Evolutionary conservation across 2,329 filamentous ascomycete species (phyloP), one percentile per base, ranked within the genome.

Genomic region (Colletotrichum liaoningense): DNA sequence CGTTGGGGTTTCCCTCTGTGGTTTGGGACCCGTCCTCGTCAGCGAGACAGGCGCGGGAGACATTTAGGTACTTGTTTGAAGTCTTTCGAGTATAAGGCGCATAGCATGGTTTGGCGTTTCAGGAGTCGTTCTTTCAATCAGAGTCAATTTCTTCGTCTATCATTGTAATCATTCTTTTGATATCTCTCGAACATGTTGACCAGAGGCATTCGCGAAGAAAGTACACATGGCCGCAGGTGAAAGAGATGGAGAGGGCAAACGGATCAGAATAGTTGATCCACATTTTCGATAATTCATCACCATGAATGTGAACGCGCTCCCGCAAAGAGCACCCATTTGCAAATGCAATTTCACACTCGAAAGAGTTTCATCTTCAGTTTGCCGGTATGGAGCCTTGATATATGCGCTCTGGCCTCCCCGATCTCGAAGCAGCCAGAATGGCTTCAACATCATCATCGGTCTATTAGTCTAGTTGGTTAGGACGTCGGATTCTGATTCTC

Each of bases 11-110:
- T 49, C 8, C 8, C 19, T 49, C 8, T 22, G n/a, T n/a, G n/a
- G n/a, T n/a, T n/a, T n/a, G n/a, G 54, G 14, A 22, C 1, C 54
- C 22, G 54, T 30, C 12, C 52, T 35, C 1, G 2, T 19, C 16
- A n/a, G 7, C 28, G 79, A 90, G 88, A 35, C 79, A 90, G 88
- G 87, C 90, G 19, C 16, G 26, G 22, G 4, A 46, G 33, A 38
- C 38, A 16, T 49, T n/a, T 69, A 9, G 71, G 56, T 65, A 60
- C 22, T 71, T 28, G 46, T 57, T 64, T 58, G 58, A 49, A 22
- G 60, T 60, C 28, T 63, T 56, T 58, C 26, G 9, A 26, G 30
- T 28, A 5, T 26, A 19, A 16, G 72, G 68, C 72, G 68, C 63
- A 74, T 74, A 72, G 72, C 68, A 74, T 74, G 68, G 72, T 72